phyloP scores from a whole-genome alignment of 1,139 yeast species.

The Suhomyces kunorum region DNA sequence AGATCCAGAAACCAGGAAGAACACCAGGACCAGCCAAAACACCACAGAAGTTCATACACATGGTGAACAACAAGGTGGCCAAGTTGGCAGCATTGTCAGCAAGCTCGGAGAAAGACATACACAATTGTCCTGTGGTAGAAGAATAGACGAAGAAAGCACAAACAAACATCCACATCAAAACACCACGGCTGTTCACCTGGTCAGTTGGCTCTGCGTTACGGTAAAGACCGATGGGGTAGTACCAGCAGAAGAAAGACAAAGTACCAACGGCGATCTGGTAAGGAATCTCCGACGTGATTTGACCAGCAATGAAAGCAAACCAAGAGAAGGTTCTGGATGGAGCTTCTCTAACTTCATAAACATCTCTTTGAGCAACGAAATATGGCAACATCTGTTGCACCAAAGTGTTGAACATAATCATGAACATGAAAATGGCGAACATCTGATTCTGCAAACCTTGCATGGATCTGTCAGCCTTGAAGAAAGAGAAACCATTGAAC shows the following conservation, averaged over 20 bases:
- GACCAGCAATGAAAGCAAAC: conserved; percentile 45
- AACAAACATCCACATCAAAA: conserved; percentile 60
- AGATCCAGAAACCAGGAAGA: conserved; percentile 53
- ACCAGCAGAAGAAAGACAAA: conserved; percentile 40
- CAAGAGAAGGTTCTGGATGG: conserved; percentile 62
- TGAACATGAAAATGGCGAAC: conserved; percentile 58
- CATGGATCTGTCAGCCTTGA: conserved; percentile 59
- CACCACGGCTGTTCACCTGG: conserved; percentile 53
- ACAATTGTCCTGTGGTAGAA: conserved; percentile 65
- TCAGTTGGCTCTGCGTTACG: conserved; percentile 33
- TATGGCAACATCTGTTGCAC: conserved; percentile 75
- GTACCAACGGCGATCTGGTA: conserved; percentile 38
- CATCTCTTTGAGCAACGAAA: conserved; percentile 68
- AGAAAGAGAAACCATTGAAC: conserved; percentile 76
- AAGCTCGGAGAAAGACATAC: conserved; percentile 60
- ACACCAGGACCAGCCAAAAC: conserved; percentile 64
- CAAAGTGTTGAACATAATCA: conserved; percentile 50
- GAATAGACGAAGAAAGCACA: conserved; percentile 59
- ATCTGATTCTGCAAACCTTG: conserved; percentile 64
- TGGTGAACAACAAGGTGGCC: conserved; percentile 61
- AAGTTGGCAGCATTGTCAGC: conserved; percentile 78
- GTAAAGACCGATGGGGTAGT: conserved; percentile 45
- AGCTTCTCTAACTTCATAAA: conserved; percentile 70
- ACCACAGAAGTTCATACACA: conserved; percentile 80
- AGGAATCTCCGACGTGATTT: conserved; percentile 40